Percentiles rank a stretch among this genome's conserved stretches.
Evolutionary conservation across 169 alveolate species (phyloP).

Genomic region (Eimeria maxima): DNA sequence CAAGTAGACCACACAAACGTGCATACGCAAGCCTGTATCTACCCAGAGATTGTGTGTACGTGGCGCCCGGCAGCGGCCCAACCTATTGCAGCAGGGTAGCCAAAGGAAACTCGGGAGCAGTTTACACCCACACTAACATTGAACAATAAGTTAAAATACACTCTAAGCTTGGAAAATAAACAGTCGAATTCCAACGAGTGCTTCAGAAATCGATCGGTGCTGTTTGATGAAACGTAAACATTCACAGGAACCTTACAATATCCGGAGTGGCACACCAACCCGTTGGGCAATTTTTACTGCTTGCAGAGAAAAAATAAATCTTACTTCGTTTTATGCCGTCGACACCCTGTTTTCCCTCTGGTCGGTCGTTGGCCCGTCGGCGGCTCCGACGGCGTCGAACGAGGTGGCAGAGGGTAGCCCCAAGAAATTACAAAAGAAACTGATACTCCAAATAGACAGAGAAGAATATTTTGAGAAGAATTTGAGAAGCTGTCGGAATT

Average conservation of each 20-base stretch:
- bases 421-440: background rate
- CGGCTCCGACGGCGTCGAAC: background rate
- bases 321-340: background rate
- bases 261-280: background rate
- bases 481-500: background rate
- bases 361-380: slow-evolving; percentile 9
- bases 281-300: background rate
- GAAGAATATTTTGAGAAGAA: background rate
- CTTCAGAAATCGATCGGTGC: background rate
- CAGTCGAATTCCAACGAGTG: too few species aligned
- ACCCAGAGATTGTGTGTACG: background rate
- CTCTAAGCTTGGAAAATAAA: background rate
- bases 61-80: background rate
- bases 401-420: background rate
- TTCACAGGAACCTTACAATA: background rate
- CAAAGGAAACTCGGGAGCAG: background rate
- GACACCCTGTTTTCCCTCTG: background rate
- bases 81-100: background rate
- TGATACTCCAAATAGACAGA: background rate
- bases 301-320: background rate
- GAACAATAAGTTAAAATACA: background rate
- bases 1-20: background rate
- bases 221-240: background rate
- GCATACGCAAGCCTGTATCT: background rate
- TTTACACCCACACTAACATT: background rate